Conservation (phyloP, 2,329 filamentous ascomycete genomes). For the Sphaerulina vaccinii region DNA sequence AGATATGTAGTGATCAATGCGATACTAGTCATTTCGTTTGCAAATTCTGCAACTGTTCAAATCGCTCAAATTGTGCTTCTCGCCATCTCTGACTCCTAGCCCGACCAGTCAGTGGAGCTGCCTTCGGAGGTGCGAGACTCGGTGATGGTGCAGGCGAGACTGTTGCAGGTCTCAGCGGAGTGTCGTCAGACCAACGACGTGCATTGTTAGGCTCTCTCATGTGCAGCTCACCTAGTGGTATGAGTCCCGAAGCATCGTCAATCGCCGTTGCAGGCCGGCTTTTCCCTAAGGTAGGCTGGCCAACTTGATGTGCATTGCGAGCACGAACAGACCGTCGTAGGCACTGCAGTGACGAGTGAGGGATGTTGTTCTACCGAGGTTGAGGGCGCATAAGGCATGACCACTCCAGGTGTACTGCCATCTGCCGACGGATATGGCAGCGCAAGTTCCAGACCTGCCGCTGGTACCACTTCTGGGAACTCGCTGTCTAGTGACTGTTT, state of each 20-base stretch:
- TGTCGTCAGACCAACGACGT: background rate
- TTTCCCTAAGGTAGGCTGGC: too few relatives aligned
- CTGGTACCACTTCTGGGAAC: background rate
- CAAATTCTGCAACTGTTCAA: background rate
- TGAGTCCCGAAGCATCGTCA: background rate
- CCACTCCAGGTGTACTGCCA: background rate
- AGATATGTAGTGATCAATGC: background rate
- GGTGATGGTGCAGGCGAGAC: background rate
- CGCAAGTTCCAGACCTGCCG: background rate
- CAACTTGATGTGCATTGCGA: background rate
- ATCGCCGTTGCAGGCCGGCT: background rate
- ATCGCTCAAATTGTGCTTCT: slow-evolving; percentile 2
- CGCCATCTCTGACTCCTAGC: slow-evolving; percentile 2
- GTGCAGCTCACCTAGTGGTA: background rate
- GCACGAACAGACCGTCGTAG: background rate
- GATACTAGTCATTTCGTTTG: background rate
- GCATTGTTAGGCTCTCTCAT: background rate
- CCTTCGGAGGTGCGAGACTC: too few relatives aligned
- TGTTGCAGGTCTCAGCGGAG: background rate
- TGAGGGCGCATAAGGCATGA: background rate
- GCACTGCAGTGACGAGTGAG: background rate
- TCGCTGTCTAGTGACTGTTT: background rate
- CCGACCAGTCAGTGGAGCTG: background rate
- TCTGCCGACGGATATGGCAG: background rate
- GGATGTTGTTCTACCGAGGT: background rate